A percentile compares a stretch with the other conserved stretches of the same genome.
Conservation (phyloP, 208 protist species). For the Wallacemonas sp. region DNA sequence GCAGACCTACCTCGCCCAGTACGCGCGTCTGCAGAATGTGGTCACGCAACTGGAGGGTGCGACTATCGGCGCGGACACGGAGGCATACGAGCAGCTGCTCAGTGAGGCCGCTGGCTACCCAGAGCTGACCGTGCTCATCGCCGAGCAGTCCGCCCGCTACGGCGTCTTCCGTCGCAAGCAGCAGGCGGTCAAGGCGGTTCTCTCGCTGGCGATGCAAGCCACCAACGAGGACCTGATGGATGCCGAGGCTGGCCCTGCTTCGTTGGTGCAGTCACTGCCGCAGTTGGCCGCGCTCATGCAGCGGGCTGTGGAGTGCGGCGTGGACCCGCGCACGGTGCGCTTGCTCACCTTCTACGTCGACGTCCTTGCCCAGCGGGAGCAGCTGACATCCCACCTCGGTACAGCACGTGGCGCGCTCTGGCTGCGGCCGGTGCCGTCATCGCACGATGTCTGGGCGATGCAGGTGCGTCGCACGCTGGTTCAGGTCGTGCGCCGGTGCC, state of each 20-base stretch:
- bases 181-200: slow-evolving; percentile 14
- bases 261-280: background rate
- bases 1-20: slow-evolving; percentile 40
- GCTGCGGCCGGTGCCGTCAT: background rate
- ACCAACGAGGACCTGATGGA: slow-evolving; percentile 1
- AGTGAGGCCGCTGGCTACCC: slow-evolving; percentile 14
- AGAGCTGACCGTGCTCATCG: slow-evolving; percentile 19
- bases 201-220: slow-evolving; percentile 13
- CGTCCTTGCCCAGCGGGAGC: slow-evolving; percentile 22
- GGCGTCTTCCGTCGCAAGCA: slow-evolving; percentile 1
- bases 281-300: background rate
- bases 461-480: slow-evolving; percentile 4
- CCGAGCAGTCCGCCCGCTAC: slow-evolving; percentile 13
- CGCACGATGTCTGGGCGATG: background rate
- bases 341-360: slow-evolving; percentile 16
- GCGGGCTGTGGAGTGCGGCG: background rate
- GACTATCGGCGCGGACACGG: slow-evolving; percentile 16
- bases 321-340: slow-evolving; percentile 1
- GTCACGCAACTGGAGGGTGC: slow-evolving; percentile 22
- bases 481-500: background rate
- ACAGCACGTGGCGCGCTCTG: background rate
- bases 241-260: background rate
- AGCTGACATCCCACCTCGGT: slow-evolving; percentile 12
- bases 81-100: slow-evolving; percentile 23
- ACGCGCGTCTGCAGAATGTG: slow-evolving; percentile 25